phyloP scores from a whole-genome alignment of 2,329 filamentous ascomycete genomes.

The Stemphylium lycopersici region DNA sequence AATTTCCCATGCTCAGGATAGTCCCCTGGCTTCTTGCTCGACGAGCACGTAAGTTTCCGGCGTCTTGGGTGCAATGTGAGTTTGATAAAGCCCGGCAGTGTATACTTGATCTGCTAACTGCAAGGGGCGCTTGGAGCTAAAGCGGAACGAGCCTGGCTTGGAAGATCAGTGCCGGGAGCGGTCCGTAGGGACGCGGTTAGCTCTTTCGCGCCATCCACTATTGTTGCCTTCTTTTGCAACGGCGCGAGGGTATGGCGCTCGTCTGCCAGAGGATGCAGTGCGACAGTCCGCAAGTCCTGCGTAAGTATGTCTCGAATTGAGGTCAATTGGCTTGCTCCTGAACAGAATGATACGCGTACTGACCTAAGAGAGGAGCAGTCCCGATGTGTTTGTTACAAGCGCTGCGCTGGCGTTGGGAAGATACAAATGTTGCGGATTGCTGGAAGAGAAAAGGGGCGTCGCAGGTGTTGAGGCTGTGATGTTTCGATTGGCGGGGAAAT shows the following conservation, averaged over 20 bases:
- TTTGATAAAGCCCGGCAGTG: not conserved
- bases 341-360: not conserved
- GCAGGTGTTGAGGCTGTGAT: too few relatives aligned
- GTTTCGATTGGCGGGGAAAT: too few relatives aligned
- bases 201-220: not conserved
- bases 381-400: too few relatives aligned
- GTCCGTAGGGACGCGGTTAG: conserved; percentile 2
- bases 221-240: not conserved
- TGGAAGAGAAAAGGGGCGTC: too few relatives aligned
- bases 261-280: too few relatives aligned
- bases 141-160: not conserved
- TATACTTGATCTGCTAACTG: not conserved
- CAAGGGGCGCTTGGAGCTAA: not conserved
- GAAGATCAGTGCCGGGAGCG: conserved; percentile 4
- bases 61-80: not conserved
- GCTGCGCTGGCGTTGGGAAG: too few relatives aligned
- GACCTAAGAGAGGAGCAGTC: too few relatives aligned
- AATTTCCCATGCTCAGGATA: too few relatives aligned
- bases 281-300: too few relatives aligned
- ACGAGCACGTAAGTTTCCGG: too few relatives aligned
- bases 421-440: too few relatives aligned
- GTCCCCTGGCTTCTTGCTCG: too few relatives aligned
- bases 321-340: not conserved
- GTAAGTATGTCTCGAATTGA: not conserved
- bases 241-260: not conserved